Conservation (phyloP, 345 rosid species). For the Streptanthus diversifolius region DNA sequence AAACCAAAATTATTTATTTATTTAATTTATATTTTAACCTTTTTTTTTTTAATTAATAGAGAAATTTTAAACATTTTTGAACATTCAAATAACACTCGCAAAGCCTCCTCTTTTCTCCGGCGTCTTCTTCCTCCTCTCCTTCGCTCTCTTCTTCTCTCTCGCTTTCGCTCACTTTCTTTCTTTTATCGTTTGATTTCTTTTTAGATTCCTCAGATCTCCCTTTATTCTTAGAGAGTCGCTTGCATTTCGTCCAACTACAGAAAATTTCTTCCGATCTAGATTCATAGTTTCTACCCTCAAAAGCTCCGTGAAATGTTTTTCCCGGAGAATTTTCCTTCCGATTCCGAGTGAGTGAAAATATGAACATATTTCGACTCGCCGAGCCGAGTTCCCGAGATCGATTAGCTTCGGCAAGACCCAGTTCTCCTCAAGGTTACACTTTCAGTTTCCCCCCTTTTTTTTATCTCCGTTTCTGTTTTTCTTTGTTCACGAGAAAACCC, state of each 20-base stretch:
- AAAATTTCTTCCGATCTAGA: conserved; percentile 33
- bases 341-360: conserved; percentile 35
- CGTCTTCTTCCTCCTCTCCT: conserved; percentile 21
- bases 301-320: neutral
- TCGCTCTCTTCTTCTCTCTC: neutral
- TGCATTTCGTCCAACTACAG: neutral
- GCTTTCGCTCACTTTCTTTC: conserved; percentile 4
- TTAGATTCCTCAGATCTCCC: conserved; percentile 27
- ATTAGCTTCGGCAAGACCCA: conserved; percentile 17
- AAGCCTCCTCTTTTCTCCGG: conserved; percentile 22
- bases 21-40: neutral
- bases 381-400: conserved; percentile 39
- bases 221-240: neutral
- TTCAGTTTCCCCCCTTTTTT: neutral
- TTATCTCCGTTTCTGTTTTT: conserved; percentile 2
- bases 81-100: conserved; percentile 50
- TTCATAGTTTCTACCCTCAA: conserved; percentile 5
- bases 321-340: neutral
- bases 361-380: conserved; percentile 47
- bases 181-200: neutral
- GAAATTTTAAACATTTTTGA: conserved; percentile 45
- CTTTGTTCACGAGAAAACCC: conserved; percentile 15
- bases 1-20: neutral
- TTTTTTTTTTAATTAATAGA: neutral
- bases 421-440: conserved; percentile 40